Percentiles rank a stretch among this genome's conserved stretches.
phyloP scores from a whole-genome alignment of 2,329 filamentous ascomycete genomes.

The Karstenula rhodostoma region DNA sequence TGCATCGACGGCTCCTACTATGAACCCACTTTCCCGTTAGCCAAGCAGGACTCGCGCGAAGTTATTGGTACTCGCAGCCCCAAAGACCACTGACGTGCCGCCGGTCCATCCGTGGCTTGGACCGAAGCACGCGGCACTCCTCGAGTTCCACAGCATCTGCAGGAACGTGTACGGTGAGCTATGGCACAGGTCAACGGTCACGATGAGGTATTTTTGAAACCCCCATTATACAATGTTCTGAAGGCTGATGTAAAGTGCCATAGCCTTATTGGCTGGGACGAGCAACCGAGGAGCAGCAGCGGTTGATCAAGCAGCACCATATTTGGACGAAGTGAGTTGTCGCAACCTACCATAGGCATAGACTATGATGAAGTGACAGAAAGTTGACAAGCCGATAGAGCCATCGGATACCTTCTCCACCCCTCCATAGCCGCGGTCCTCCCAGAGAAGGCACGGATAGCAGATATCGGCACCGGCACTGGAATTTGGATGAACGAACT shows the following conservation, averaged over 20 bases:
- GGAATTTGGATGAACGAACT: constrained; percentile 42
- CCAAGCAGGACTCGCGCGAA: background rate
- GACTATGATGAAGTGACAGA: background rate
- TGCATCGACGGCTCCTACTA: background rate
- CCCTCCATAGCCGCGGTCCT: constrained; percentile 28
- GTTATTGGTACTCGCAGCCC: background rate
- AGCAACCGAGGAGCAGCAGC: constrained; percentile 36
- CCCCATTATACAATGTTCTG: background rate
- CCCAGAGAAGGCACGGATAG: constrained; percentile 34
- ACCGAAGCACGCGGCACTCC: constrained; percentile 1
- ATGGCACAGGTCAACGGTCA: background rate
- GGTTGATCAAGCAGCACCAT: constrained; percentile 36
- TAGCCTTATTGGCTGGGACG: constrained; percentile 41
- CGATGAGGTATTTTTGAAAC: constrained; percentile 1
- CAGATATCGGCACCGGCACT: constrained; percentile 42
- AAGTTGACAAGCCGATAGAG: constrained; percentile 16
- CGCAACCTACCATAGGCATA: background rate
- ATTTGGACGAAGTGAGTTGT: constrained; percentile 34
- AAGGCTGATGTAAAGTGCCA: constrained; percentile 10
- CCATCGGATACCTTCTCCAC: constrained; percentile 39
- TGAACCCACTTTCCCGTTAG: background rate
- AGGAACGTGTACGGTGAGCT: background rate
- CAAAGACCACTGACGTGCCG: background rate
- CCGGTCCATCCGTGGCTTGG: background rate
- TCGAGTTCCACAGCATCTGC: background rate